Base-by-base conservation (phyloP, 2,329 filamentous ascomycete species). In the Aspergillus calidoustus region DNA sequence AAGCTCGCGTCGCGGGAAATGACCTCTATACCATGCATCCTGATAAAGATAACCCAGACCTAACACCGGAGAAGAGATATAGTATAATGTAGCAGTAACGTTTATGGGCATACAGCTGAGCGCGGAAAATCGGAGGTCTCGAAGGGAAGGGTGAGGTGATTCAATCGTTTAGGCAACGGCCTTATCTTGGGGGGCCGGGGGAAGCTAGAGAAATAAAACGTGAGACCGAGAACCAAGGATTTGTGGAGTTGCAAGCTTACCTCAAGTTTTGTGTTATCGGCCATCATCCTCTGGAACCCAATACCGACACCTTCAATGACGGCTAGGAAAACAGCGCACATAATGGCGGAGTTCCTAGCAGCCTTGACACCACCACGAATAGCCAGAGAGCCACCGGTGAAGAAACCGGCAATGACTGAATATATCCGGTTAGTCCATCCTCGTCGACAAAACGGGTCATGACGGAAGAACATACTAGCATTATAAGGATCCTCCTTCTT, bases 401-500 rank as follows among this genome's bases (percentile, higher is more conserved):
- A 94, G 85, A 97, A 97, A 57, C 95, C 95, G 47, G 94, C 95
- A 71, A 94, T 96, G 77, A 99, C 81, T 84, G 62, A 59, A 6
- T 2, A 17, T 31, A 49, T 44, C 22, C 34, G 43, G 23, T 60
- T 58, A 61, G 54, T 43, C 8, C 48, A 50, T n/a, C 15, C 11
- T 48, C 41, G 15, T n/a, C 41, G 19, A 7, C 23, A 23, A 11
- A 46, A 44, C 22, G 28, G 31, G 9, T 22, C 17, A 48, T 3
- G 17, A 31, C 17, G 15, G 4, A n/a, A 47, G 50, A 53, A 82
- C 82, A 52, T 80, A 84, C 82, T 98, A 73, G 93, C 93, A 81
- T 98, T 98, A 83, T 93, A 98, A 15, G 95, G 93, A 77, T 98
- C 95, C 79, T 99, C 95, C 89, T 97, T 98, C 85, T 95, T 92